Percentiles rank a stretch among this genome's conserved stretches.
phyloP scores from a whole-genome alignment of 768 basidiomycete genomes.

The Neoboletus subvelutipes region DNA sequence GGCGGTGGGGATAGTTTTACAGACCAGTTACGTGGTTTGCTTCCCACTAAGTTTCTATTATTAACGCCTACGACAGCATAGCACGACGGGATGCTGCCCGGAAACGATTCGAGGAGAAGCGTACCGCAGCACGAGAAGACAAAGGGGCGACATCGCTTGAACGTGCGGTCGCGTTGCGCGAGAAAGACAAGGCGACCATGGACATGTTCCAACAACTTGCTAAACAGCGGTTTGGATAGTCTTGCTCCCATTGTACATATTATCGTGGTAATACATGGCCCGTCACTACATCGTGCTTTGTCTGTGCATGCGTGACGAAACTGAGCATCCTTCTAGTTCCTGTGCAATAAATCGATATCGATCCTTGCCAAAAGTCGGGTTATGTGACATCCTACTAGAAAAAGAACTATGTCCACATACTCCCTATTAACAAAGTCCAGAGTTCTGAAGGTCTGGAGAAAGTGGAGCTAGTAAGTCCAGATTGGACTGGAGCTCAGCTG shows the following conservation, averaged over 20 bases:
- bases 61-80: constrained; percentile 48
- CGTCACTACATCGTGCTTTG: no score
- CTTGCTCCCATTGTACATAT: neutral
- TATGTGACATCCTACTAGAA: no score
- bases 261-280: constrained; percentile 3
- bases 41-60: neutral
- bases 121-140: constrained; percentile 42
- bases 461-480: no score
- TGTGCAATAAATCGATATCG: no score
- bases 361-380: no score
- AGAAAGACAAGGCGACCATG: constrained; percentile 92
- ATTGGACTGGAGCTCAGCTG: no score
- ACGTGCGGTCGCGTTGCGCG: constrained; percentile 57
- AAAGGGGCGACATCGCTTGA: constrained; percentile 54
- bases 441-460: no score
- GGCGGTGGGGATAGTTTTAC: constrained; percentile 83
- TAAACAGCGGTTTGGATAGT: constrained; percentile 66
- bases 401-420: no score
- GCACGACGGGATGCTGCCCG: constrained; percentile 74
- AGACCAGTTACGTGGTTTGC: constrained; percentile 54
- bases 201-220: constrained; percentile 94
- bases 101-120: constrained; percentile 57
- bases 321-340: no score
- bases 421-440: no score
- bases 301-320: no score